Evolutionary conservation across 768 basidiomycete genomes (phyloP).

Genomic region (Pulveroboletus frians): DNA sequence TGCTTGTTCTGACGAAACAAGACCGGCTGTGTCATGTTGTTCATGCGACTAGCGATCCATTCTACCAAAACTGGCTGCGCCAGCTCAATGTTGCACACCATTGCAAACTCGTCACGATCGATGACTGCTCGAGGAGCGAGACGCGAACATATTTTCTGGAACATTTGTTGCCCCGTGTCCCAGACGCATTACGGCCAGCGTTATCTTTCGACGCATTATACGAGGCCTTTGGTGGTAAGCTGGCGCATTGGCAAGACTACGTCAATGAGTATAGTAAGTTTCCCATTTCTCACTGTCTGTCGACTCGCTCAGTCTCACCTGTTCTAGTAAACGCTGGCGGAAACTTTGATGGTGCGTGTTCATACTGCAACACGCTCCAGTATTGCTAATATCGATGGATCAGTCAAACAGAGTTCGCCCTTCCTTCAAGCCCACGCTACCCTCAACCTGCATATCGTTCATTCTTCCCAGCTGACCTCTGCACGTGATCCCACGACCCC

Average conservation of each 20-base stretch:
- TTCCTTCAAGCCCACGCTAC: constrained; percentile 82
- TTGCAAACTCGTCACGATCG: constrained; percentile 80
- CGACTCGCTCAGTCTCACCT: constrained; percentile 3
- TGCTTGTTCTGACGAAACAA: constrained; percentile 84
- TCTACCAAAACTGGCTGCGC: constrained; percentile 79
- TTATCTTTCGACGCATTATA: constrained; percentile 71
- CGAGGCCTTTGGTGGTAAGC: constrained; percentile 78
- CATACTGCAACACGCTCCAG: not conserved
- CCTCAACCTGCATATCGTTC: constrained; percentile 83
- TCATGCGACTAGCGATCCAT: constrained; percentile 78
- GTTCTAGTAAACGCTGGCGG: constrained; percentile 66
- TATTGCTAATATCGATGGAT: constrained; percentile 4
- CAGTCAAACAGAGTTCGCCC: constrained; percentile 75
- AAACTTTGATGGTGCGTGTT: constrained; percentile 56
- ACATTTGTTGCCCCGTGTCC: constrained; percentile 61
- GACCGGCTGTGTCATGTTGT: constrained; percentile 81
- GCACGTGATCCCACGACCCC: constrained; percentile 30
- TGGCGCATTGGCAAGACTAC: constrained; percentile 81
- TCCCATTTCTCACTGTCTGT: not conserved
- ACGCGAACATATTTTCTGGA: constrained; percentile 63
- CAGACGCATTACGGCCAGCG: constrained; percentile 47
- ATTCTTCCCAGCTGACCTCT: constrained; percentile 60
- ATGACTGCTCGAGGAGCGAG: constrained; percentile 72
- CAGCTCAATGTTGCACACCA: constrained; percentile 79
- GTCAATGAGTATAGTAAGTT: constrained; percentile 61